Conservation (phyloP, 805 yeast genomes). For the Wickerhamiella allomyrinae region DNA sequence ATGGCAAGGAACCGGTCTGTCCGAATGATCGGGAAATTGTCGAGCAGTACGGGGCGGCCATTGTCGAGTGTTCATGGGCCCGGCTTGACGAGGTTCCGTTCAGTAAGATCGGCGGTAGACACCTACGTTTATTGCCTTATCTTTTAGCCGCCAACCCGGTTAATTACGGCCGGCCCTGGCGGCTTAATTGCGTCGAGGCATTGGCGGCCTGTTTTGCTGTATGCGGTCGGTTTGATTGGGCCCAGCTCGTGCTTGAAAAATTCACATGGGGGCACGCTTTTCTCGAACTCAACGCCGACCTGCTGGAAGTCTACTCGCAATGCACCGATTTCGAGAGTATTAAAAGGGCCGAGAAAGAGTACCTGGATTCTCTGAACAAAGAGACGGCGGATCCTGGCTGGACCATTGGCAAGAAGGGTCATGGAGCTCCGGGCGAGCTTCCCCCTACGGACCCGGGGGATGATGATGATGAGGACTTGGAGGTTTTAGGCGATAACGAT, state of each 20-base stretch:
- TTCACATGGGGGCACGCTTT: slow-evolving; percentile 94
- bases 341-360: slow-evolving; percentile 53
- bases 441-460: slow-evolving; percentile 17
- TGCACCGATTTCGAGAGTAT: slow-evolving; percentile 76
- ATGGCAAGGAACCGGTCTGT: slow-evolving; percentile 79
- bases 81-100: slow-evolving; percentile 95
- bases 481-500: not conserved
- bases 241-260: slow-evolving; percentile 54
- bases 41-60: slow-evolving; percentile 80
- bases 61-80: slow-evolving; percentile 98
- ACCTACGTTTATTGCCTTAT: slow-evolving; percentile 80
- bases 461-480: slow-evolving; percentile 12
- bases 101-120: slow-evolving; percentile 74
- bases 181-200: slow-evolving; percentile 91
- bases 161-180: slow-evolving; percentile 93
- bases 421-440: slow-evolving; percentile 22
- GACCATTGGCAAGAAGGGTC: slow-evolving; percentile 67
- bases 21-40: slow-evolving; percentile 73
- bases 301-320: slow-evolving; percentile 54
- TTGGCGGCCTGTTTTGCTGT: slow-evolving; percentile 94
- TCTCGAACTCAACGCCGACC: slow-evolving; percentile 64
- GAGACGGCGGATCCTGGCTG: slow-evolving; percentile 43
- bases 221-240: slow-evolving; percentile 85
- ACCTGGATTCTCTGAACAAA: slow-evolving; percentile 30
- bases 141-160: slow-evolving; percentile 94